These are phyloP conservation scores for Lunasporangiospora selenospora DNA, from an alignment of 192 early-diverging fungal genomes.

Conservation along the genomic window DNA sequence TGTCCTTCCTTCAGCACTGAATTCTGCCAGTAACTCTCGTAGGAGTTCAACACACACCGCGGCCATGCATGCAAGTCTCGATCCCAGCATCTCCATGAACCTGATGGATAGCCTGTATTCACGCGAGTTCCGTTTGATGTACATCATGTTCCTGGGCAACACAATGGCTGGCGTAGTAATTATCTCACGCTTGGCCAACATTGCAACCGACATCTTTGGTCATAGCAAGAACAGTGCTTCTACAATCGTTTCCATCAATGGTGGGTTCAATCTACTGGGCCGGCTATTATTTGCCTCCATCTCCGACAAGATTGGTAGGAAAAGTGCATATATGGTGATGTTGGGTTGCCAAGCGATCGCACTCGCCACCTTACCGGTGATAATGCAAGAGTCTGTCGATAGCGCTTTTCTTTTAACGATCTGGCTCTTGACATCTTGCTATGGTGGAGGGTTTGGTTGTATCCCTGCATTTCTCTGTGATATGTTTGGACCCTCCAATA, in stretches of 20 bases:
- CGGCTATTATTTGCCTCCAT: constrained; percentile 60
- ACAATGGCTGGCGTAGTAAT: constrained; percentile 67
- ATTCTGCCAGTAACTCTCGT: constrained; percentile 16
- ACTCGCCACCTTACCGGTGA: constrained; percentile 55
- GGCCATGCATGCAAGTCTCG: constrained; percentile 1
- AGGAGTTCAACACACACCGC: constrained; percentile 15
- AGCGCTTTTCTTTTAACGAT: constrained; percentile 64
- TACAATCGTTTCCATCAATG: constrained; percentile 65
- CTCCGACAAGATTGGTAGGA: constrained; percentile 69
- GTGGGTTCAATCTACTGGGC: constrained; percentile 64
- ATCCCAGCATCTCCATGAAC: constrained; percentile 54
- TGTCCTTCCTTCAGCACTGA: constrained; percentile 12
- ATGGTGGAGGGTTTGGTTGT: constrained; percentile 79
- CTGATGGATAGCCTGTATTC: constrained; percentile 59
- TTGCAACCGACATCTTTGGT: constrained; percentile 61
- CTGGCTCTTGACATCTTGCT: constrained; percentile 72
- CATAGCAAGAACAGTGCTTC: constrained; percentile 48
- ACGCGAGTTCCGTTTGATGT: constrained; percentile 68
- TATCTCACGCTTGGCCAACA: constrained; percentile 62
- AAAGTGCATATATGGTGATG: constrained; percentile 69
- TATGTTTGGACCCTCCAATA: constrained; percentile 79
- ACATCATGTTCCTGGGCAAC: constrained; percentile 65
- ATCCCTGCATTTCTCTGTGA: constrained; percentile 79
- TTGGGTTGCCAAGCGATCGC: constrained; percentile 66
- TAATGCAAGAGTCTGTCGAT: constrained; percentile 59